These are phyloP conservation scores for Xylariaceae sp. DNA, from an alignment of 2,329 filamentous ascomycete species.

Conservation along the genomic window DNA sequence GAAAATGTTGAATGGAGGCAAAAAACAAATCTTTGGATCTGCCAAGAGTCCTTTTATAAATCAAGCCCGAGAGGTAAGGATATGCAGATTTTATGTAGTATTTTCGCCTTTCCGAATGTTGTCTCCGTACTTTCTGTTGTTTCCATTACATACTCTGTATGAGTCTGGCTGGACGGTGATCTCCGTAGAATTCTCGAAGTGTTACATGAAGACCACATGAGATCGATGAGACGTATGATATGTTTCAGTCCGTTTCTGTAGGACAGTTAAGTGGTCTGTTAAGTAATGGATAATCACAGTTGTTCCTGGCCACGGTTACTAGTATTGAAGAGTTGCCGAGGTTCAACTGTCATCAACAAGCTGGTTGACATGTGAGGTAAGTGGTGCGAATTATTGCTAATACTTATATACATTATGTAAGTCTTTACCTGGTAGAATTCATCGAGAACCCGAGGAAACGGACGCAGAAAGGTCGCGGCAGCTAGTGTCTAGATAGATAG, in stretches of 20 bases:
- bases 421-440: not conserved
- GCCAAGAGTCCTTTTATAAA: not conserved
- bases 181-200: not conserved
- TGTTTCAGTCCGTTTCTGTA: not conserved
- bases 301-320: no score
- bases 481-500: not conserved
- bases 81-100: not conserved
- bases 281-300: no score
- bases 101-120: not conserved
- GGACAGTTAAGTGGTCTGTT: no score
- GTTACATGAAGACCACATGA: not conserved
- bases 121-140: not conserved
- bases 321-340: not conserved
- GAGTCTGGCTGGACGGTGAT: not conserved
- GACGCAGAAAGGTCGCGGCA: not conserved
- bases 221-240: not conserved
- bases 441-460: not conserved
- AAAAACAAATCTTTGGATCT: not conserved
- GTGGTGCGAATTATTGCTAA: not conserved
- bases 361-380: not conserved
- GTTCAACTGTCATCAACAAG: not conserved
- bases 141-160: not conserved
- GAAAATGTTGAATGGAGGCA: conserved; percentile 3
- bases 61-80: not conserved
- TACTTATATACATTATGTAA: not conserved